These are phyloP conservation scores for Magnolia officinalis DNA, from an alignment of 164 flowering plant species.

Conservation along the genomic window DNA sequence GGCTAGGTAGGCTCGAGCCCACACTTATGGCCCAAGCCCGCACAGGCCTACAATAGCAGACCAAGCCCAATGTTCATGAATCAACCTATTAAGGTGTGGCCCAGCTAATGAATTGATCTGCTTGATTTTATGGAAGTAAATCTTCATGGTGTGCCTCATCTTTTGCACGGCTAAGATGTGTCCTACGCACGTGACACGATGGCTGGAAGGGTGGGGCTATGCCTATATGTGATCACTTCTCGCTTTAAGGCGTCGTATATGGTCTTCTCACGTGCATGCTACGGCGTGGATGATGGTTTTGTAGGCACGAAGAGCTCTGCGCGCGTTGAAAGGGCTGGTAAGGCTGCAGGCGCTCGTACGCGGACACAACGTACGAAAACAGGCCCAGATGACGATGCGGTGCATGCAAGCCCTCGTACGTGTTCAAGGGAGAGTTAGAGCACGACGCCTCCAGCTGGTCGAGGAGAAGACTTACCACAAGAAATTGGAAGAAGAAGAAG, in stretches of 20 bases:
- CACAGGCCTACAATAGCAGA: too few species aligned
- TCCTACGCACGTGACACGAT: background rate
- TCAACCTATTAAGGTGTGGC: too few species aligned
- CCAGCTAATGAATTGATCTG: too few species aligned
- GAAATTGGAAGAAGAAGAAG: constrained; percentile 14
- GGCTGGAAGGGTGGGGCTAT: background rate
- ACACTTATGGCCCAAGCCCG: too few species aligned
- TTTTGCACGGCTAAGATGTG: background rate
- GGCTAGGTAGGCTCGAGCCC: too few species aligned
- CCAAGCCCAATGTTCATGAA: too few species aligned
- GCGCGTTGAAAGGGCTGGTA: constrained; percentile 89
- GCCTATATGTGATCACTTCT: background rate
- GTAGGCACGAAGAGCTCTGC: constrained; percentile 86
- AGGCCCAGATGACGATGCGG: constrained; percentile 96
- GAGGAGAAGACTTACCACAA: constrained; percentile 35
- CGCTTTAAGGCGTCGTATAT: background rate
- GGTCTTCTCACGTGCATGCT: too few species aligned
- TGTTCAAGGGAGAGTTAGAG: constrained; percentile 81
- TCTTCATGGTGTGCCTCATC: too few species aligned
- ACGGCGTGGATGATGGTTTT: background rate
- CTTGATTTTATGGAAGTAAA: too few species aligned
- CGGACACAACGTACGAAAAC: constrained; percentile 91
- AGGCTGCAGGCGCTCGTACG: constrained; percentile 92
- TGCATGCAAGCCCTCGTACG: constrained; percentile 96
- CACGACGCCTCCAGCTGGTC: constrained; percentile 57